Base-by-base conservation (phyloP, 2,329 filamentous ascomycete species). In the Orbilia quercus region DNA sequence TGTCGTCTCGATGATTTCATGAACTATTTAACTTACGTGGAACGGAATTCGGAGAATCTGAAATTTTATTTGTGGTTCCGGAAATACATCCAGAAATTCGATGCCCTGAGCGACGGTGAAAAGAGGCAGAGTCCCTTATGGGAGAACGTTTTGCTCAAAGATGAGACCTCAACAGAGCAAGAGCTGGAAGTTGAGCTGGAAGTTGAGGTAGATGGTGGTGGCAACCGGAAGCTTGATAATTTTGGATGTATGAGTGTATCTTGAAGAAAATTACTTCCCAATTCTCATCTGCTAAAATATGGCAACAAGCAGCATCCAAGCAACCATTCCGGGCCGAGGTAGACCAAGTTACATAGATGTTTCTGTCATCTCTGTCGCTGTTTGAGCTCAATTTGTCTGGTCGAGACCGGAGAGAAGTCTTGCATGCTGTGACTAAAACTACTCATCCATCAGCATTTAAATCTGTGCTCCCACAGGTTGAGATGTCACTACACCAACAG, bases 1-100 rank as follows among this genome's bases (percentile, higher is more conserved):
- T 90, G 90, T 81, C 92, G 90, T 1, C 82, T 88, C 34, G 87
- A 90, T 48, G 90, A 95, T 79, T 94, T 95, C 79, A 91, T 94
- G 89, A 90, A 92, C 80, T 94, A 92, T 77, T 85, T 94, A 74
- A 84, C 90, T 71, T 93, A 94, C 79, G 87, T 94, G 70, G 90
- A 94, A 80, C 85, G 89, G 75, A 84, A 89, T 22, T 90, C 91
- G 58, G 91, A 95, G 81, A 94, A 94, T 79, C 83, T 95, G 16
- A 91, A 94, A 79, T 93, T 93, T 79, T 88, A 84, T 78, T 83
- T 89, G 2, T 89, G 87, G 87, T 87, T 86, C 78, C 85, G 83
- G 62, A 85, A 88, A 79, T 90, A 90, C 77, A 80, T 83, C 65
- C 82, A 85, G 74, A 84, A 86, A 42, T 90, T 88, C 82, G 83